Conservation (phyloP, 345 rosid genomes). For the Acer negundo region DNA sequence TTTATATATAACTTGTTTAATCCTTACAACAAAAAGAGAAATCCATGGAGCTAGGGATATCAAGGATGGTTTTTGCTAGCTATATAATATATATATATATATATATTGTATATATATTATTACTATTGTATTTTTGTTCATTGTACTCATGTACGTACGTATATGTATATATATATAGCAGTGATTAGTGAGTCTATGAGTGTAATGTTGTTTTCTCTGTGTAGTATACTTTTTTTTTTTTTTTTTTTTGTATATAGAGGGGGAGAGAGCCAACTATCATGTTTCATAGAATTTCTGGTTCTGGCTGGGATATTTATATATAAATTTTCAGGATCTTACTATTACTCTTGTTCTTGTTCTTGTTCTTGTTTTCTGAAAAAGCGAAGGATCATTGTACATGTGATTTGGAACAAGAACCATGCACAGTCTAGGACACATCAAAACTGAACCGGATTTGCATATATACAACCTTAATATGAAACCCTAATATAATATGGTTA, state of each 20-base stretch:
- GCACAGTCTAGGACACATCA: background rate
- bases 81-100: too few species aligned
- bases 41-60: background rate
- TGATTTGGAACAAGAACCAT: background rate
- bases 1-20: background rate
- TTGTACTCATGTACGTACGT: background rate
- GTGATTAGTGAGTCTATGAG: background rate
- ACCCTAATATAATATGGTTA: too few species aligned
- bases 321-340: background rate
- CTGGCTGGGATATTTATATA: background rate
- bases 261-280: background rate
- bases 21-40: constrained; percentile 4
- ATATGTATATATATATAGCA: background rate
- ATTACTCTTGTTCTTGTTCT: too few species aligned
- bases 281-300: background rate
- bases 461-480: background rate
- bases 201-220: background rate
- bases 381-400: background rate
- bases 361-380: background rate
- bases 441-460: background rate
- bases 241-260: background rate
- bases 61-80: background rate
- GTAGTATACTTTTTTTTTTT: too few species aligned
- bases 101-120: background rate
- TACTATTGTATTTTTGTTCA: background rate